Base-by-base conservation (phyloP, 2,329 filamentous ascomycete genomes). In the Zopfia rhizophila region DNA sequence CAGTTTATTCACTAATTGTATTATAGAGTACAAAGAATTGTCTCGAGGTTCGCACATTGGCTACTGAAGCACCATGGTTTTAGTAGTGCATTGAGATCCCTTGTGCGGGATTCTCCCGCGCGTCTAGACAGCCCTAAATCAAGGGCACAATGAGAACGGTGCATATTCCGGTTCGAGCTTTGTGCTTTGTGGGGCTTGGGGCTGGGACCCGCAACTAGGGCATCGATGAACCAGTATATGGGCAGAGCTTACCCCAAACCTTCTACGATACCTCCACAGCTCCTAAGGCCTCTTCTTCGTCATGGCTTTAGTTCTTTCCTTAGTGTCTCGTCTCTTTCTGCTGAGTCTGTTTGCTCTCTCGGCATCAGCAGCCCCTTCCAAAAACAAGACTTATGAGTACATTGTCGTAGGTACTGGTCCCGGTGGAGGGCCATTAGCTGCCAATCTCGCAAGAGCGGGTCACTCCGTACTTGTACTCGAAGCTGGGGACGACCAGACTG, bases 391-490 rank as follows among this genome's bases (percentile, higher is more conserved):
- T 11, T 86, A 85, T 57, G 83, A 86, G 45, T 86, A 84, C 66
- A 73, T 86, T 27, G 76, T 86, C 12, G 80, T 86, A 23, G 83
- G 83, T 19, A 79, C 80, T 6, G 82, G 82, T 2, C 75, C 81
- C 3, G 82, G 82, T 10, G 82, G 82, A 29, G 82, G 79, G 6
- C 82, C 82, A 4, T 64, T 85, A 8, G 82, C 82, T 4, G 78
- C 78, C 16, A 75, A 80, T 33, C 75, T 85, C 11, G 82, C 82
- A 16, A 68, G 78, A 44, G 77, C 79, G 29, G 82, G 83, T 17
- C 76, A 81, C 64, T 79, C 75, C 41, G 80, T 82, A 3, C 75
- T 86, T 11, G 73, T 86, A 2, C 75, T 85, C 24, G 82, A 85
- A 54, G 81, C 82, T 11, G 81, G 80, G 17, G 80, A 82, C 51